These are phyloP conservation scores for Trypanosoma lewisi DNA, from an alignment of 208 protist species.

Conservation along the genomic window DNA sequence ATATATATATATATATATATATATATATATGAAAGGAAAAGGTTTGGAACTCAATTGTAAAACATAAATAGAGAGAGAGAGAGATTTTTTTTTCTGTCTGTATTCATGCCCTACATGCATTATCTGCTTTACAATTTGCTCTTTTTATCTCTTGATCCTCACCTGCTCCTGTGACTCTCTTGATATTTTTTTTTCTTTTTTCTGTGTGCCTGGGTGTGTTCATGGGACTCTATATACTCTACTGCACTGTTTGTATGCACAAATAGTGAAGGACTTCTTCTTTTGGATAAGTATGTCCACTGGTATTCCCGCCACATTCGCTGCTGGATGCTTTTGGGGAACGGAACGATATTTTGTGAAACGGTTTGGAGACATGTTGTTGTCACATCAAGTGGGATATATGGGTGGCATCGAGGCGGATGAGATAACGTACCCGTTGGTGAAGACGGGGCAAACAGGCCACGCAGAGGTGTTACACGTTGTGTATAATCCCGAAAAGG, in stretches of 20 bases:
- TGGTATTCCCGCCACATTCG: constrained; percentile 71
- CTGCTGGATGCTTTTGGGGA: constrained; percentile 93
- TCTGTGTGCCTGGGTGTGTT: constrained; percentile 8
- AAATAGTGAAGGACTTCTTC: not conserved
- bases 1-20: not conserved
- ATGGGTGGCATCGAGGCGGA: constrained; percentile 71
- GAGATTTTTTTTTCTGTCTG: not conserved
- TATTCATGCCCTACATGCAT: not conserved
- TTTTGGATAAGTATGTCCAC: constrained; percentile 11
- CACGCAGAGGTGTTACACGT: constrained; percentile 95
- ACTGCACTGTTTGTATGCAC: not conserved
- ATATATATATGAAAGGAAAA: not conserved
- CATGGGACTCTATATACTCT: no score
- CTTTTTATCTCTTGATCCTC: no score
- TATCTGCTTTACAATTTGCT: not conserved
- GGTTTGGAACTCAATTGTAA: not conserved
- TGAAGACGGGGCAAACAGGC: constrained; percentile 91
- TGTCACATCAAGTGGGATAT: constrained; percentile 84
- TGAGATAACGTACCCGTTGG: constrained; percentile 82
- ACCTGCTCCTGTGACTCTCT: no score
- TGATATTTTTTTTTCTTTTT: constrained; percentile 26
- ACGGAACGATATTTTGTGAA: constrained; percentile 90
- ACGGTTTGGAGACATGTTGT: constrained; percentile 78
- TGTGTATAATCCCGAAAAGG: constrained; percentile 76
- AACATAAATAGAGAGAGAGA: no score